These are phyloP conservation scores for Toxoplasma gondii DNA, from an alignment of 169 alveolate species.

Conservation along the genomic window DNA sequence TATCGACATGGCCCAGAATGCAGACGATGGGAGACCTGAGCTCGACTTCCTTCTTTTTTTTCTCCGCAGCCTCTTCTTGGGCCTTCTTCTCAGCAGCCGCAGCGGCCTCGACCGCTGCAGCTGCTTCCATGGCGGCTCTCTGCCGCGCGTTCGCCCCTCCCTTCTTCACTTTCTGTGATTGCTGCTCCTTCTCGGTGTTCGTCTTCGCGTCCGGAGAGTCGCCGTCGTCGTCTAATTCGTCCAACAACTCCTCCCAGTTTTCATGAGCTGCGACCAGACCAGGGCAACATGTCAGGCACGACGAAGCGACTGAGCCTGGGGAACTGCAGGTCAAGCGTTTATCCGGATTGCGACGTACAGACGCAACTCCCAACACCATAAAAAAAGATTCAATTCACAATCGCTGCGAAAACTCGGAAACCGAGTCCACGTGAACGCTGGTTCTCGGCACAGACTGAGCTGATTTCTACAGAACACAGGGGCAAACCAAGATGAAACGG, in stretches of 20 bases:
- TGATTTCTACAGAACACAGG: too few species aligned
- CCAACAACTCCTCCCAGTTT: conserved; percentile 29
- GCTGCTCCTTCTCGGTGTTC: conserved; percentile 20
- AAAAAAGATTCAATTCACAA: too few species aligned
- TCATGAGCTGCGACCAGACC: background rate
- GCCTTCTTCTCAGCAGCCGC: conserved; percentile 80
- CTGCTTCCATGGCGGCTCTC: conserved; percentile 53
- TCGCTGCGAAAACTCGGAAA: too few species aligned
- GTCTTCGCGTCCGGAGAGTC: background rate
- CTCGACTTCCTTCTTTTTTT: conserved; percentile 36
- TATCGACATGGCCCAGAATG: conserved; percentile 99
- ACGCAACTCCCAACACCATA: too few species aligned
- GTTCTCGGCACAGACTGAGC: too few species aligned
- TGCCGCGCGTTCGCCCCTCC: conserved; percentile 14
- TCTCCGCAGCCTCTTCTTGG: conserved; percentile 55
- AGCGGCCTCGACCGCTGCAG: conserved; percentile 39
- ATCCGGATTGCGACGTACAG: background rate
- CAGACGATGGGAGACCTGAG: conserved; percentile 97
- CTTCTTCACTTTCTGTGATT: conserved; percentile 16
- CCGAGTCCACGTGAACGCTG: too few species aligned
- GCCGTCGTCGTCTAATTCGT: conserved; percentile 18
- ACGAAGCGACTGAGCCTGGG: background rate
- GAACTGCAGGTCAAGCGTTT: background rate
- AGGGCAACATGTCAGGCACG: conserved; percentile 16
- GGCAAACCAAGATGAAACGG: too few species aligned